Evolutionary conservation across 2,329 filamentous ascomycete species (phyloP), one percentile per base, ranked within the genome.

Genomic region (Hortaea sp.): DNA sequence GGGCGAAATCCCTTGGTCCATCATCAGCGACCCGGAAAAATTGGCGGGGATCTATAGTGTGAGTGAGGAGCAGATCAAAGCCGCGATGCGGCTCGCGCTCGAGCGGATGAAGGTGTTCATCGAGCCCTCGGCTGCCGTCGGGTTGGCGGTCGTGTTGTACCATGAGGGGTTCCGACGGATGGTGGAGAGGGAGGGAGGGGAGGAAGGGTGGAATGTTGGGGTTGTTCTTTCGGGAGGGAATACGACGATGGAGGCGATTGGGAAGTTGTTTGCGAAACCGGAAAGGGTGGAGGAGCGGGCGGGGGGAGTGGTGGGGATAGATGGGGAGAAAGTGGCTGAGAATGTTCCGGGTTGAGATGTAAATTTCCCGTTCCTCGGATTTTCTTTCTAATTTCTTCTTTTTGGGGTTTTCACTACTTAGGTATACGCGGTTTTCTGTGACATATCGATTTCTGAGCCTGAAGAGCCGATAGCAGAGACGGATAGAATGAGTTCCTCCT

Each of bases 31-130:
- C 61, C 69, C 75, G 47, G 64, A 68, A n/a, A 79, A 92, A 48
- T 83, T 95, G 1, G 61, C 69, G 2, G 82, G 77, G 0, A 77
- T 95, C 57, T 84, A 78, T 66, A 76, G 77, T 46, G 90, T 94
- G 1, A 79, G 74, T 1, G 90, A 97, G 65, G 81, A 82, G 45
- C 79, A 95, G 72, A 95, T 97, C 63, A 75, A 77, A 58, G 74
- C 71, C 20, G 84, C 89, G 9, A 76, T 95, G 77, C 69, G 76
- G 50, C 66, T 97, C 51, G 83, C 94, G 31, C 69, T 89, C 51
- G 90, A 97, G 76, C 71, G 89, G 48, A 80, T 92, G 74, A 95
- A 97, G 77, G 69, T 94, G 41, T 80, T 95, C 20, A 81, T 95
- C 9, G 90, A 97, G 73, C 90, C 90, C 20, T 89, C 84, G 65